Base-by-base conservation (phyloP, 345 rosid genomes). In the Rhodamnia argentea region DNA sequence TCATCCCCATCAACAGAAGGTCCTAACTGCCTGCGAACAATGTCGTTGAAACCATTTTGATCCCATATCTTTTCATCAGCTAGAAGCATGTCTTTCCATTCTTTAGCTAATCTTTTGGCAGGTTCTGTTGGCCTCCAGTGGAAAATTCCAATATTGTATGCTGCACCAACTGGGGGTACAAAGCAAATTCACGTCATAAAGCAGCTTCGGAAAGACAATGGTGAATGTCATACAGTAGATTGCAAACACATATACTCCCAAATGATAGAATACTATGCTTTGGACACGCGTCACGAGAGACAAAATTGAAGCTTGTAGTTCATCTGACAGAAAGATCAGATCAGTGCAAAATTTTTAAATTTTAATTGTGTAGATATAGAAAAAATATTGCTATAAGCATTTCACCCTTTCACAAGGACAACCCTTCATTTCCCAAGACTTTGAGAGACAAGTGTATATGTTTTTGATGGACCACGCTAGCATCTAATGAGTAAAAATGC, bases 1-100 rank as follows among this genome's bases (percentile, higher is more conserved):
- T 92, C 92, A 20, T 93, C 94, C 56, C 91, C 96, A 86, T 92
- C 94, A 86, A 95, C 94, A 54, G 99, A 91, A 55, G 99, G 99
- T 53, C 99, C 99, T 88, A 95, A 84, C 93, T 96, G 97, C 88
- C 87, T 94, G 84, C 92, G 94, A 78, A 97, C 93, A 64, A 96
- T 90, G 42, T 95, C 95, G 86, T 97, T 97, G 90, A 97, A 97
- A 52, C 99, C 99, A 89, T 95, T 95, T 86, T 97, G 99, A 93
- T 97, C 99, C 99, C 99, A 97, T 85, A 96, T 96, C 89, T 92
- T 93, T 83, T 96, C 99, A 83, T 97, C 96, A 7, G 98, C 95
- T 60, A 97, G 84, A 90, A 97, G 97, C 91, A 92, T 90, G 6
- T 94, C 95, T 91, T 96, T 96, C 99, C 99, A 97, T 88, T 97